These are phyloP conservation scores for Coniochaeta sp. DNA, from an alignment of 2,329 filamentous ascomycete genomes.

Conservation along the genomic window DNA sequence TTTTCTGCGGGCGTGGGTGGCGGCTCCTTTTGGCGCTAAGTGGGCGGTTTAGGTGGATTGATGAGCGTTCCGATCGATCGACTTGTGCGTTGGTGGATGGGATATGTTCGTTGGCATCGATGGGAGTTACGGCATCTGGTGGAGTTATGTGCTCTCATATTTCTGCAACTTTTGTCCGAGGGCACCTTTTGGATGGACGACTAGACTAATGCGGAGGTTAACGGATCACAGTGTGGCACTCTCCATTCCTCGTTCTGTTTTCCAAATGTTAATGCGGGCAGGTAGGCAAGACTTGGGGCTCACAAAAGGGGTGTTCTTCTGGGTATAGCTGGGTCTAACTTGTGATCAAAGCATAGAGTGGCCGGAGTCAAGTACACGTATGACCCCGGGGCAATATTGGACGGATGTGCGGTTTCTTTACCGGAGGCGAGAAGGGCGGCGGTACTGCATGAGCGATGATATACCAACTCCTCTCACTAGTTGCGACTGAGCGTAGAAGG, in stretches of 20 bases:
- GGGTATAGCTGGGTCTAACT: neutral
- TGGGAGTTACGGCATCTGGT: neutral
- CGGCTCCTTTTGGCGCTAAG: neutral
- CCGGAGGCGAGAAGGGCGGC: neutral
- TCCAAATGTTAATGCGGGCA: neutral
- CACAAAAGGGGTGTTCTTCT: neutral
- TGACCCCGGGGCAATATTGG: neutral
- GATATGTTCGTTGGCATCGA: neutral
- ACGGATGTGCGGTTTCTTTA: neutral
- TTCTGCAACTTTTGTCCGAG: neutral
- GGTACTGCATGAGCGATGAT: neutral
- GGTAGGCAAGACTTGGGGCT: neutral
- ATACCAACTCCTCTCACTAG: neutral
- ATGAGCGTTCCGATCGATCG: neutral
- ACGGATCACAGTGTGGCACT: neutral
- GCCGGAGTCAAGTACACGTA: neutral
- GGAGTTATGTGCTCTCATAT: neutral
- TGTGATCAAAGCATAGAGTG: neutral
- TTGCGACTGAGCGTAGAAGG: neutral
- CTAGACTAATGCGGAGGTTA: neutral
- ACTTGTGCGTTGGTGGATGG: neutral
- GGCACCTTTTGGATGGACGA: neutral
- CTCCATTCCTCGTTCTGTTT: neutral
- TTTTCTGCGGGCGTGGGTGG: neutral
- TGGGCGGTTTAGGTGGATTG: neutral